Conservation (phyloP, 768 basidiomycete species). For the Boletus subcaerulescens region DNA sequence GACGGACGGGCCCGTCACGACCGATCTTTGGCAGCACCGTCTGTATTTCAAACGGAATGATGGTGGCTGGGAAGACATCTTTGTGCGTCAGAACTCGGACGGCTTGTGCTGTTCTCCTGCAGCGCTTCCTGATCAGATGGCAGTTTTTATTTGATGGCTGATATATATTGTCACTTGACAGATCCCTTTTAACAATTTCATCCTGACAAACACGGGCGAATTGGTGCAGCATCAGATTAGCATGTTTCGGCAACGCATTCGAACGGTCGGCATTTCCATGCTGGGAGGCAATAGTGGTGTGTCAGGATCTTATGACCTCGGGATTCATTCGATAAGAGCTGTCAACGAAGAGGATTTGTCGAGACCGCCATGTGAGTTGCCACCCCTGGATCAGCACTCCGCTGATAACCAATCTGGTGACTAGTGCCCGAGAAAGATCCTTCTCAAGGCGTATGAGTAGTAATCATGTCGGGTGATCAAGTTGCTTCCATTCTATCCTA, state of each 20-base stretch:
- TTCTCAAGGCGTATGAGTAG: constrained; percentile 21
- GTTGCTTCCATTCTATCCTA: background rate
- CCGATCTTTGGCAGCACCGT: constrained; percentile 93
- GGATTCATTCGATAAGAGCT: constrained; percentile 76
- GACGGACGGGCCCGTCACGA: constrained; percentile 75
- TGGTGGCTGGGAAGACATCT: constrained; percentile 77
- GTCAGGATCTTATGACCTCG: constrained; percentile 77
- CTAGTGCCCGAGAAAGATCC: constrained; percentile 28
- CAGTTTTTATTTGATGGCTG: background rate
- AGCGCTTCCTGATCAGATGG: background rate
- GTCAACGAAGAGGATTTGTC: constrained; percentile 70
- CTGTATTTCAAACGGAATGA: constrained; percentile 71
- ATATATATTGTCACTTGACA: constrained; percentile 28
- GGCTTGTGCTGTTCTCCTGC: background rate
- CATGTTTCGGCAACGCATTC: constrained; percentile 73
- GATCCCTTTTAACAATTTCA: constrained; percentile 80
- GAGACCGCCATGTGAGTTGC: constrained; percentile 27
- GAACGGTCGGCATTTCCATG: constrained; percentile 83
- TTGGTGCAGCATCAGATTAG: constrained; percentile 64
- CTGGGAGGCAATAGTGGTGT: constrained; percentile 80
- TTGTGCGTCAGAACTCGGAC: constrained; percentile 60
- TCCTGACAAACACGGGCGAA: constrained; percentile 72
- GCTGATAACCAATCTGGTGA: background rate
- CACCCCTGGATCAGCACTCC: background rate
- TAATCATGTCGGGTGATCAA: background rate